A percentile compares a stretch with the other conserved stretches of the same genome.
These are phyloP conservation scores for Ceratobasidium theobromae DNA, from an alignment of 1,284 basidiomycete genomes.

Conservation along the genomic window DNA sequence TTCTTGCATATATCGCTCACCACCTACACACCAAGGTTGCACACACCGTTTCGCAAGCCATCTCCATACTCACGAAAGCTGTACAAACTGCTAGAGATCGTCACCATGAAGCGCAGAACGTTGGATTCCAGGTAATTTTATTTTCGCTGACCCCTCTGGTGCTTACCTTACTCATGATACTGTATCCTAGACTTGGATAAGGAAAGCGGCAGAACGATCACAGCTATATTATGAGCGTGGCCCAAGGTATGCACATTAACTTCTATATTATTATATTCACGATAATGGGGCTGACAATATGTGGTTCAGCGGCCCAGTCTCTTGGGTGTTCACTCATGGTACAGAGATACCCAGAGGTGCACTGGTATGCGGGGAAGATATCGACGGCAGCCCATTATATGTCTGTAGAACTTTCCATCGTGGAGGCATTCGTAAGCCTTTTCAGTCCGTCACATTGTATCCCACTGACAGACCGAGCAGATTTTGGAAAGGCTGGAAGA, in stretches of 20 bases:
- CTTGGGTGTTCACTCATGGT: conserved; percentile 24
- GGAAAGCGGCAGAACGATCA: background rate
- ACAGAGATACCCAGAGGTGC: conserved; percentile 8
- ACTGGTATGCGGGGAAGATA: conserved; percentile 1
- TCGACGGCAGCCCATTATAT: conserved; percentile 14
- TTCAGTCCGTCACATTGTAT: background rate
- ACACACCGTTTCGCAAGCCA: background rate
- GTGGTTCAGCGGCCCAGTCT: background rate
- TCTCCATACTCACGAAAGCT: background rate
- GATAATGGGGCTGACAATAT: background rate
- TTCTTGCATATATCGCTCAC: background rate
- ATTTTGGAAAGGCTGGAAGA: conserved; percentile 24
- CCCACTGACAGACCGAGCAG: background rate
- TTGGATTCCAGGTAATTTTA: conserved; percentile 18
- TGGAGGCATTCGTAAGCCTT: conserved; percentile 15
- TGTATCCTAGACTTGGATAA: conserved; percentile 20
- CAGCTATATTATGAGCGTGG: conserved; percentile 11
- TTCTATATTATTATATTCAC: too few relatives aligned
- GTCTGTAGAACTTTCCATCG: conserved; percentile 18
- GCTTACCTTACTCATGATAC: too few relatives aligned
- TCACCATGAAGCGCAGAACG: conserved; percentile 1
- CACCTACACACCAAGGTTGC: background rate
- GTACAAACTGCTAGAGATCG: background rate
- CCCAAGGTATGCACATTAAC: background rate
- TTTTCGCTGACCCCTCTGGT: background rate